Percentiles rank a stretch among this genome's conserved stretches.
Evolutionary conservation across 2,329 filamentous ascomycete genomes (phyloP).

Genomic region (Phialocephala sp.): DNA sequence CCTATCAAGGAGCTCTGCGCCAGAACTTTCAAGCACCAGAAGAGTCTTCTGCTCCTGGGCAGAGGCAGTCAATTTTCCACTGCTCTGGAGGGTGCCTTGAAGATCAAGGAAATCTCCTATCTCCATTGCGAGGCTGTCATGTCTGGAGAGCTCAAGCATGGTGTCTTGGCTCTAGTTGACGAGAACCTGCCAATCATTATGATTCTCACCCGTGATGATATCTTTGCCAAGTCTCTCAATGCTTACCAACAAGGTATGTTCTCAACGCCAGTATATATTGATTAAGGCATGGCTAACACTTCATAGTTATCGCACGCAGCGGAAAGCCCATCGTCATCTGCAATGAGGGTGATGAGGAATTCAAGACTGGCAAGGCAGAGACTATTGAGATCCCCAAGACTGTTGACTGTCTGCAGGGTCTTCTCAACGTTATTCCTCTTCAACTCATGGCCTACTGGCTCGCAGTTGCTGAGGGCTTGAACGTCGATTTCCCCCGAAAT

Average conservation of each 20-base stretch:
- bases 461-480: constrained; percentile 91
- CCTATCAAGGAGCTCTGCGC: constrained; percentile 93
- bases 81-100: constrained; percentile 94
- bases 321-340: constrained; percentile 99
- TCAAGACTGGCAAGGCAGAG: constrained; percentile 85
- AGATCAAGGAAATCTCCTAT: constrained; percentile 99
- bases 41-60: constrained; percentile 90
- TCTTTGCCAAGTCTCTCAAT: constrained; percentile 99
- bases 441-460: constrained; percentile 99
- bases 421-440: constrained; percentile 96
- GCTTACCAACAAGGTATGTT: constrained; percentile 91
- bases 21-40: constrained; percentile 95
- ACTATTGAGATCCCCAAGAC: constrained; percentile 98
- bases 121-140: constrained; percentile 99
- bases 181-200: constrained; percentile 99
- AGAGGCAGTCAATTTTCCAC: constrained; percentile 97
- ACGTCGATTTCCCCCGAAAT: constrained; percentile 98
- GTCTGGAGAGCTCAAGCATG: constrained; percentile 99
- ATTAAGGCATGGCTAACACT: constrained; percentile 39
- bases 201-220: constrained; percentile 94
- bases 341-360: constrained; percentile 89
- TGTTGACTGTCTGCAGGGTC: constrained; percentile 92
- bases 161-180: constrained; percentile 94
- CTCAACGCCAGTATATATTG: not conserved
- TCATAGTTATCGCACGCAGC: constrained; percentile 85